Evolutionary conservation across 169 alveolate species (phyloP), one percentile per base, ranked within the genome.

Genomic region (Cystoisospora suis): DNA sequence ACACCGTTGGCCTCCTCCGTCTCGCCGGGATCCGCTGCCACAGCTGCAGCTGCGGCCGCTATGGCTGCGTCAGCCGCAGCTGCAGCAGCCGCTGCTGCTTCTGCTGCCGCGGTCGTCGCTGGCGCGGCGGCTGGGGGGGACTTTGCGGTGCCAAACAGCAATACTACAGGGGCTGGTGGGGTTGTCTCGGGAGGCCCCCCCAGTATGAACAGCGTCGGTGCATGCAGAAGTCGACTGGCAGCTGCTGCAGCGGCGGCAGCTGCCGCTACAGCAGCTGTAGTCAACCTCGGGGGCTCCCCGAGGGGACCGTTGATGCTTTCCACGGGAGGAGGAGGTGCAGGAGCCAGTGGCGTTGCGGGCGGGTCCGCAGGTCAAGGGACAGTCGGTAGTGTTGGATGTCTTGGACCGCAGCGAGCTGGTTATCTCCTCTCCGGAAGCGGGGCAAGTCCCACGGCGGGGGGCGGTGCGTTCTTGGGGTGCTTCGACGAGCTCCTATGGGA

Each of bases 221-320:
- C 77, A 20, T 65, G 77, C 77, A 36, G 77, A 44, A 65, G 77
- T n/a, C 77, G 77, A 12, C 77, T 72, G 42, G 58, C 83, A 17
- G 47, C 53, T 5, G 83, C 83, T 29, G 83, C 83, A 3, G 83
- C 53, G 47, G 83, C 83, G 6, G 83, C 83, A 17, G 83, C 83
- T 1, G 83, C 83, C 27, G 83, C 83, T 17, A 40, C 83, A 38
- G 83, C 83, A 3, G 83, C 83, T 2, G 47, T 72, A 2, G 83
- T 32, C 32, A 40, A 4, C 20, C 7, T 34, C 58, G 32, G 83
- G 58, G 53, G 56, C 20, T 12, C 29, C 65, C 83, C 83, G 38
- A 15, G 58, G 53, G 36, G 38, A 29, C 83, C 83, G 0, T 34
- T 40, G 3, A 6, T 72, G 15, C 56, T 40, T 46, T 38, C 83